Base-by-base conservation (phyloP, 495 filamentous ascomycete species). In the Penicillium fimorum region DNA sequence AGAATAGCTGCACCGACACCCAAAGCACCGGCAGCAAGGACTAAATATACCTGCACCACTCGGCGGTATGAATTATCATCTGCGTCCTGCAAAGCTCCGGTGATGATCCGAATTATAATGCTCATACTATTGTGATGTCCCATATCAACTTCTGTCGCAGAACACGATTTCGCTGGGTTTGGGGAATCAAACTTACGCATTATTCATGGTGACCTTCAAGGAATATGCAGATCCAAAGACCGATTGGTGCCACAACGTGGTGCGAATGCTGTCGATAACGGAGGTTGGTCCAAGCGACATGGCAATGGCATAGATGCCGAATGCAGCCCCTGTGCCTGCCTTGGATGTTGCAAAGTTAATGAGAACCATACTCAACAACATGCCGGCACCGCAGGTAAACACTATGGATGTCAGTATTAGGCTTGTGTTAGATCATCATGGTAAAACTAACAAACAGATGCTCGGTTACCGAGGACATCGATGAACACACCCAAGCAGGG, bases 121-220 rank as follows among this genome's bases (percentile, higher is more conserved):
- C 64, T 75, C 72, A 75, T 76, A 15, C 74, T 78, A 50, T 47
- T n/a, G 17, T 27, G 5, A 2, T 17, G 17, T 33, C 12, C 20
- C 9, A 11, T 27, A 55, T 63, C n/a, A 66, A 56, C 13, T 24
- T 13, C 2, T 17, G 41, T 13, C 9, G 17, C 8, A 6, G 6
- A 22, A 27, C 15, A 10, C 13, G n/a, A 4, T 10, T 11, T 15
- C 10, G 18, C 22, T 1, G 10, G 8, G 27, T n/a, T 9, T 1
- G 37, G 6, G 38, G 25, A 3, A 12, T 37, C 7, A 41, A 44
- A 38, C 67, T 51, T 62, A 74, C 71, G 68, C 71, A 41, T 76
- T 74, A 53, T 77, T 77, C 71, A 78, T 77, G 35, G 74, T 75
- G 30, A 78, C 65, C 41, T 78, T 78, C 20, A 76, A 48, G 1